A percentile compares a stretch with the other conserved stretches of the same genome.
phyloP scores from a whole-genome alignment of 768 basidiomycete genomes.

The Gloeophyllum trabeum region DNA sequence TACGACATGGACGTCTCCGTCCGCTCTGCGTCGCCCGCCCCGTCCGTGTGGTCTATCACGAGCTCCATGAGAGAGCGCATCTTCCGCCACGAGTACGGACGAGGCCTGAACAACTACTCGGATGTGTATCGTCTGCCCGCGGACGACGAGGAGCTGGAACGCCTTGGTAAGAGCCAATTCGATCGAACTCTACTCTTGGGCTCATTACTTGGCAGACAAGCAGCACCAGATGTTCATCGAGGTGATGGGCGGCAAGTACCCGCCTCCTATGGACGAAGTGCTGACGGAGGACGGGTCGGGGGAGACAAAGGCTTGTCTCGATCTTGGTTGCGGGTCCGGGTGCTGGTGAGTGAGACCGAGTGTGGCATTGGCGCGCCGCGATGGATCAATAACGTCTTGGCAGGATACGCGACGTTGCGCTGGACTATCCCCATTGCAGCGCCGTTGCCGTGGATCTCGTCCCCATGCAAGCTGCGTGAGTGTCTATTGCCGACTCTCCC shows the following conservation, averaged over 20 bases:
- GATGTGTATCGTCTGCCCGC: constrained; percentile 72
- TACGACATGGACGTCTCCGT: constrained; percentile 44
- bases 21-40: constrained; percentile 55
- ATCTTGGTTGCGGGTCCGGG: constrained; percentile 75
- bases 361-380: no score
- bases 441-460: constrained; percentile 72
- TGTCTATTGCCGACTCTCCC: constrained; percentile 7
- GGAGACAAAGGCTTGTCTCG: constrained; percentile 51
- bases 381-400: no score
- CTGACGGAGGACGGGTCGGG: constrained; percentile 49
- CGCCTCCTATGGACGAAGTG: constrained; percentile 41
- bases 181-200: neutral
- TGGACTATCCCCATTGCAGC: constrained; percentile 57
- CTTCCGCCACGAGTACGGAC: constrained; percentile 56
- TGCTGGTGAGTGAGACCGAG: constrained; percentile 52
- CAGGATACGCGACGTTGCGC: constrained; percentile 70
- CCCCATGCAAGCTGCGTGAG: constrained; percentile 67
- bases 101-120: constrained; percentile 66
- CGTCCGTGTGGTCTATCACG: constrained; percentile 60
- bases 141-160: constrained; percentile 64
- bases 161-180: constrained; percentile 38
- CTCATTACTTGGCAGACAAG: constrained; percentile 31
- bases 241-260: constrained; percentile 60
- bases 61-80: constrained; percentile 48
- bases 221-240: constrained; percentile 58